Conservation (phyloP, 2,329 filamentous ascomycete species). For the Neofusicoccum cordaticola region DNA sequence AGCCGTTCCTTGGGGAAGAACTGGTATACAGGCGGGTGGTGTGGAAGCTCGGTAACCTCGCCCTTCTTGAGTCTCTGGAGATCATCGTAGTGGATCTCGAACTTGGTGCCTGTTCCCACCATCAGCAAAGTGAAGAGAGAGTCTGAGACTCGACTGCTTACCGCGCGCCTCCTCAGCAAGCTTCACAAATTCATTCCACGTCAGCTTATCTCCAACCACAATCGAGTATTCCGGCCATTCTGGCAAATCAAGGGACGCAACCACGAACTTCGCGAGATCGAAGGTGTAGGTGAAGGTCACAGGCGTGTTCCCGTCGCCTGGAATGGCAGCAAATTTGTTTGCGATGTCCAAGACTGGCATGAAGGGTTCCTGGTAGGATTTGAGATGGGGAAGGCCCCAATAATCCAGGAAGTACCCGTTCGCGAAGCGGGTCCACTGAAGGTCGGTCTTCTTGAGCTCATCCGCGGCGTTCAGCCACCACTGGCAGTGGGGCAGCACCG, state of each 20-base stretch:
- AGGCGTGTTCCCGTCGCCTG: conserved; percentile 46
- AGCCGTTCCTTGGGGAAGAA: conserved; percentile 21
- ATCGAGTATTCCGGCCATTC: conserved; percentile 42
- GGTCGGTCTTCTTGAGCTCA: conserved; percentile 23
- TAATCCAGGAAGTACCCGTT: conserved; percentile 33
- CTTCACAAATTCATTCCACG: conserved; percentile 21
- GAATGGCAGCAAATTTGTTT: conserved; percentile 43
- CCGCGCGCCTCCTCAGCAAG: conserved; percentile 19
- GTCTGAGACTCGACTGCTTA: conserved; percentile 1
- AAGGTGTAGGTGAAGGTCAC: conserved; percentile 49
- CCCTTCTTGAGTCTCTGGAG: conserved; percentile 20
- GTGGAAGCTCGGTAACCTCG: conserved; percentile 21
- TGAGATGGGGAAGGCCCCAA: conserved; percentile 27
- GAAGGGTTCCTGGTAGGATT: conserved; percentile 21
- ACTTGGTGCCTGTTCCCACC: conserved; percentile 1
- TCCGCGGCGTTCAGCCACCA: not conserved
- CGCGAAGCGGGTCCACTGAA: conserved; percentile 29
- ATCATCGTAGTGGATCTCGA: conserved; percentile 21
- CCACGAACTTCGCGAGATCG: conserved; percentile 50
- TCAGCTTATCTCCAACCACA: conserved; percentile 21
- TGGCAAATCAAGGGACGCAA: conserved; percentile 38
- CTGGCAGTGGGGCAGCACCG: not conserved
- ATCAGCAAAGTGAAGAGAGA: not conserved
- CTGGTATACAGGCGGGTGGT: conserved; percentile 17
- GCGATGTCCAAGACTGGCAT: conserved; percentile 20